These are phyloP conservation scores for Withania somnifera DNA, from an alignment of 305 asterid genomes.

Conservation along the genomic window DNA sequence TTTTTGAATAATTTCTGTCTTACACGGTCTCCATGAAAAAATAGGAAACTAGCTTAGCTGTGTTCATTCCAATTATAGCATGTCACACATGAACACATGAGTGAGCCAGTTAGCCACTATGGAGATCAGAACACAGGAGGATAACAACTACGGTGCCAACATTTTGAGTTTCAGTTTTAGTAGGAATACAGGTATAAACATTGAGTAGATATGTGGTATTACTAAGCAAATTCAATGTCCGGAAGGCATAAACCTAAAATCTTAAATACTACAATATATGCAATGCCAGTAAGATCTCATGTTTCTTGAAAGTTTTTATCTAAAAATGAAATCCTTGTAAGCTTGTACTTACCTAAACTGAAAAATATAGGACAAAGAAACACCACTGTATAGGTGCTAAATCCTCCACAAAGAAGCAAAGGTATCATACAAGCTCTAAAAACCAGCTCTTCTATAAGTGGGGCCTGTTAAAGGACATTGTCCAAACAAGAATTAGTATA, in stretches of 20 bases:
- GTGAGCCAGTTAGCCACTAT: not conserved
- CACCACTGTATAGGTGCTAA: conserved; percentile 46
- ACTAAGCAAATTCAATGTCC: not conserved
- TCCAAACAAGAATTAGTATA: not conserved
- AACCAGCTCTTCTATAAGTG: conserved; percentile 87
- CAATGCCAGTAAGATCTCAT: not conserved
- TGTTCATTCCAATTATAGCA: not conserved
- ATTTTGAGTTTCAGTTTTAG: not conserved
- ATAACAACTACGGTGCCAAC: not conserved
- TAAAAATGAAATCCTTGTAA: not conserved
- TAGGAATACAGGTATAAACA: not conserved
- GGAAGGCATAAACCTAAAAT: not conserved
- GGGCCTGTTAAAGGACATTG: conserved; percentile 49
- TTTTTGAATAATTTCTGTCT: not conserved
- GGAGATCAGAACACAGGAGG: not conserved
- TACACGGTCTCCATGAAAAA: not conserved
- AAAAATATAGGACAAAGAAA: conserved; percentile 78
- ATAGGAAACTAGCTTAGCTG: not conserved
- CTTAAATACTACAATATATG: not conserved
- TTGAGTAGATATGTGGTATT: not conserved
- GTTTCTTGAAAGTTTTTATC: not conserved
- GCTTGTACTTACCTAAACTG: conserved; percentile 62
- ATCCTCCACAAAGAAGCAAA: conserved; percentile 84
- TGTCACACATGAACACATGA: not conserved
- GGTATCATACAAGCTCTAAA: conserved; percentile 97